These are phyloP conservation scores for Solanum lycopersicoides DNA, from an alignment of 257 asterid species.

Conservation along the genomic window DNA sequence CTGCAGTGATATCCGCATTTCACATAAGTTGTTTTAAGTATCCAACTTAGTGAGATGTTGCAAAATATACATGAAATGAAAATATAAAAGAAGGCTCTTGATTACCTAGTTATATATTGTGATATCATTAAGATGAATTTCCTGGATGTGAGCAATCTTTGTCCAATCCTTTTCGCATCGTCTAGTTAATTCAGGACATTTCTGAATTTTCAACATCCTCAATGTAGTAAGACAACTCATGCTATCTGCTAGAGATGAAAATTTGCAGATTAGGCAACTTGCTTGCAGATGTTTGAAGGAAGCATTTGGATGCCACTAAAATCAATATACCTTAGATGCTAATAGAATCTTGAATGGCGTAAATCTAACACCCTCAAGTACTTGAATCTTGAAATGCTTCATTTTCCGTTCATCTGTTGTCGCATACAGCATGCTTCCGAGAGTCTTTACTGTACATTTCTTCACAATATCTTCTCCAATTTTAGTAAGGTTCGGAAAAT, in stretches of 20 bases:
- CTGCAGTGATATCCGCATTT: neutral
- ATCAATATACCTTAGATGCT: conserved; percentile 6
- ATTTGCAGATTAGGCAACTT: conserved; percentile 1
- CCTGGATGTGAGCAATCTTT: conserved; percentile 2
- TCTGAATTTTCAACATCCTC: neutral
- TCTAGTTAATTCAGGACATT: neutral
- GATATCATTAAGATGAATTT: neutral
- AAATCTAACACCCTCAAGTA: neutral
- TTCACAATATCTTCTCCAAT: conserved; percentile 1
- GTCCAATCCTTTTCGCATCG: neutral
- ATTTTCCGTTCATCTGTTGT: neutral
- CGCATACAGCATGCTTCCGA: neutral
- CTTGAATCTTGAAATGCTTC: neutral
- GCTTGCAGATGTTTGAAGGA: conserved; percentile 1
- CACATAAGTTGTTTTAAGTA: neutral
- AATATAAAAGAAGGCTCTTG: neutral
- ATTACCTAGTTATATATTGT: neutral
- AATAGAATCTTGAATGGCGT: neutral
- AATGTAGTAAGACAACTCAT: neutral
- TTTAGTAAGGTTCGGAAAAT: neutral
- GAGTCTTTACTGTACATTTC: conserved; percentile 4
- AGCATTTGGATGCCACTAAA: conserved; percentile 5
- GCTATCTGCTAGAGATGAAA: neutral
- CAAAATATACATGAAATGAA: neutral
- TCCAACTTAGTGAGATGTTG: neutral